A percentile compares a stretch with the other conserved stretches of the same genome.
These are phyloP conservation scores for Diddensiella santjacobensis DNA, from an alignment of 805 yeast species.

Conservation along the genomic window DNA sequence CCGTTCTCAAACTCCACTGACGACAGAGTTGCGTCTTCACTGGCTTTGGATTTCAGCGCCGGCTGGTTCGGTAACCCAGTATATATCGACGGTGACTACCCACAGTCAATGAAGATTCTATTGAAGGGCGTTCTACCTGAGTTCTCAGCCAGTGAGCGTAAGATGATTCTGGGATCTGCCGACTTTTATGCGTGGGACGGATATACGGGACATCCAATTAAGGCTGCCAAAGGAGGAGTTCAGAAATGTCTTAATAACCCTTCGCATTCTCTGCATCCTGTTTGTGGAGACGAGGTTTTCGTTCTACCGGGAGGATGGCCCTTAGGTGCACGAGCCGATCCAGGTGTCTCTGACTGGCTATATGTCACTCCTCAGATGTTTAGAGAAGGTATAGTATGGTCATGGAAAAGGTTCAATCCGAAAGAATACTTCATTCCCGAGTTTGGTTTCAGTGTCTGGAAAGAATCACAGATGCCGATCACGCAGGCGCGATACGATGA, in stretches of 20 bases:
- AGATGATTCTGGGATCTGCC: constrained; percentile 26
- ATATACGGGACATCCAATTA: constrained; percentile 30
- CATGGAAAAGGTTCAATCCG: constrained; percentile 29
- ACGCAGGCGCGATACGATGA: constrained; percentile 32
- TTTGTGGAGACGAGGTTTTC: constrained; percentile 26
- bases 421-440: constrained; percentile 31
- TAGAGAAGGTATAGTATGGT: constrained; percentile 19
- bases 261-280: constrained; percentile 29
- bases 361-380: constrained; percentile 24
- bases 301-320: constrained; percentile 24
- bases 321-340: constrained; percentile 22
- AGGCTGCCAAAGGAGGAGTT: constrained; percentile 25
- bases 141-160: constrained; percentile 31
- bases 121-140: constrained; percentile 23
- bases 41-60: constrained; percentile 29
- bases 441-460: constrained; percentile 36
- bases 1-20: constrained; percentile 28
- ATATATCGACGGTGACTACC: constrained; percentile 33
- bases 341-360: constrained; percentile 30
- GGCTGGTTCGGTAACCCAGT: constrained; percentile 35
- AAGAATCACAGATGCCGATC: constrained; percentile 30
- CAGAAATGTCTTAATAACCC: constrained; percentile 29
- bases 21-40: constrained; percentile 29
- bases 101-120: constrained; percentile 27
- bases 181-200: constrained; percentile 38